Evolutionary conservation across 768 basidiomycete species (phyloP).

Genomic region (Dioszegia aurantiaca): DNA sequence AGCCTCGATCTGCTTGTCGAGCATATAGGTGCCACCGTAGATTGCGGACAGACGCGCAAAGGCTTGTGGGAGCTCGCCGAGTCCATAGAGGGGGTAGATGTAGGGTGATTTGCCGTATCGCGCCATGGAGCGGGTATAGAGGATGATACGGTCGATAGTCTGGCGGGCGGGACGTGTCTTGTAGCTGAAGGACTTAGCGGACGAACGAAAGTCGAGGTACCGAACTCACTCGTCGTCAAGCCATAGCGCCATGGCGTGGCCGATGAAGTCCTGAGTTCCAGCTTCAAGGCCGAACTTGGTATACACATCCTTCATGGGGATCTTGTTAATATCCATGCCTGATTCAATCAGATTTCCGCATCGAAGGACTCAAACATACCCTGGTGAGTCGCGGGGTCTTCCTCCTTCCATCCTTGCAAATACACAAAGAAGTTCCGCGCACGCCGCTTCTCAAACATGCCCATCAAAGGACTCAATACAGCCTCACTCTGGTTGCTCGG

Average conservation of each 20-base stretch:
- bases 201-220: conserved; percentile 14
- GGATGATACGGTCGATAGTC: conserved; percentile 88
- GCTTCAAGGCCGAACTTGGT: conserved; percentile 95
- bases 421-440: conserved; percentile 99
- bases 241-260: conserved; percentile 98
- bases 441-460: conserved; percentile 95
- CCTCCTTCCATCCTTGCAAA: conserved; percentile 90
- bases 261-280: conserved; percentile 98
- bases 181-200: conserved; percentile 63
- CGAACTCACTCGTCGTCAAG: conserved; percentile 85
- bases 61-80: conserved; percentile 97
- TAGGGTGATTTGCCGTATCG: conserved; percentile 99
- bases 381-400: conserved; percentile 93
- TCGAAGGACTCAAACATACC: conserved; percentile 59
- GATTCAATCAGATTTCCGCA: conserved; percentile 1
- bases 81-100: conserved; percentile 97
- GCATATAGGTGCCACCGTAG: conserved; percentile 99
- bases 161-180: conserved; percentile 85
- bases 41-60: conserved; percentile 98
- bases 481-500: conserved; percentile 98
- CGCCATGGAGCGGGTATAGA: conserved; percentile 98
- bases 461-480: conserved; percentile 91
- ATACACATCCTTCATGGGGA: conserved; percentile 91
- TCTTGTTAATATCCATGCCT: conserved; percentile 85
- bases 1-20: conserved; percentile 90